phyloP scores from a whole-genome alignment of 2,329 filamentous ascomycete species.

The Trichoderma sp. region DNA sequence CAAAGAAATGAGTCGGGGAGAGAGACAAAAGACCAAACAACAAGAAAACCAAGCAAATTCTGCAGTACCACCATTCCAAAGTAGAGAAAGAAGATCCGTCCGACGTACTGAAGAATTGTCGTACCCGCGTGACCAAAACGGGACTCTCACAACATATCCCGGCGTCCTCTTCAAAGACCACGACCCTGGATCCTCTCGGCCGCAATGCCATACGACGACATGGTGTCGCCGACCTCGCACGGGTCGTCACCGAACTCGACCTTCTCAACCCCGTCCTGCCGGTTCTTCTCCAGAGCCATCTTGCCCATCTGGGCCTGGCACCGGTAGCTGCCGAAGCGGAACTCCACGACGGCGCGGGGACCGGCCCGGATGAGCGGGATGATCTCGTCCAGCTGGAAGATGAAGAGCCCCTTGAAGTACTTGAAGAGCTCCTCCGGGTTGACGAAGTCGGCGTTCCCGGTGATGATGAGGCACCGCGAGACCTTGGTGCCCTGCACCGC shows the following conservation, averaged over 20 bases:
- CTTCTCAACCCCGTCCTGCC: conserved; percentile 41
- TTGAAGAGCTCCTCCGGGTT: conserved; percentile 48
- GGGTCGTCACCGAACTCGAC: conserved; percentile 46
- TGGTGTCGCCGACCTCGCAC: conserved; percentile 42
- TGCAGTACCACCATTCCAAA: neutral
- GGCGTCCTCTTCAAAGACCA: conserved; percentile 34
- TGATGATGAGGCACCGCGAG: conserved; percentile 56
- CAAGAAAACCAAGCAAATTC: neutral
- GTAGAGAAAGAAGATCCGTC: too few relatives aligned
- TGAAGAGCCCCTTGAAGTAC: conserved; percentile 49
- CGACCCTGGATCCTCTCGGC: conserved; percentile 40
- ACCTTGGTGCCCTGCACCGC: conserved; percentile 32
- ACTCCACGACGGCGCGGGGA: conserved; percentile 47
- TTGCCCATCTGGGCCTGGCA: conserved; percentile 57
- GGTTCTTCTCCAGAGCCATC: conserved; percentile 44
- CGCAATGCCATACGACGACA: conserved; percentile 40
- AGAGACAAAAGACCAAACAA: neutral
- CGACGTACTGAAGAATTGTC: too few relatives aligned
- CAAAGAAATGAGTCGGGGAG: neutral
- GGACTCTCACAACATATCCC: too few relatives aligned
- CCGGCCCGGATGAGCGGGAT: conserved; percentile 37
- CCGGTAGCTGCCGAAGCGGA: conserved; percentile 57
- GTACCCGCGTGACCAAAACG: too few relatives aligned
- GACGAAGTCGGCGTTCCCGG: conserved; percentile 49
- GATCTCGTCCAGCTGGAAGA: conserved; percentile 53